These are phyloP conservation scores for Penicillium brevicompactum DNA, from an alignment of 2,329 filamentous ascomycete species.

Conservation along the genomic window DNA sequence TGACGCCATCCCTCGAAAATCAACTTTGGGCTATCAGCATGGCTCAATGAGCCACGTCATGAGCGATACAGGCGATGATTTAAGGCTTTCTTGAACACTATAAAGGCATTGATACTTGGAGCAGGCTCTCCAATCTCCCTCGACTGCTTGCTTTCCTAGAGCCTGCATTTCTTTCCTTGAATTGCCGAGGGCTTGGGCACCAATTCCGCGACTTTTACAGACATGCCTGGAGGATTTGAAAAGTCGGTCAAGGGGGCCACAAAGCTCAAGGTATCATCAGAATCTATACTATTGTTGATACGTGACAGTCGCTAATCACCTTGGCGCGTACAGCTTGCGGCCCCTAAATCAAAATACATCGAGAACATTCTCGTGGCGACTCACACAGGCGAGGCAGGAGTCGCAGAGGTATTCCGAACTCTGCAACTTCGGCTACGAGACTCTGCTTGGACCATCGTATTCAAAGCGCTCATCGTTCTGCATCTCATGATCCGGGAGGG, in stretches of 20 bases:
- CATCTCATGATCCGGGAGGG: slow-evolving; percentile 98
- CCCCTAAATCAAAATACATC: slow-evolving; percentile 98
- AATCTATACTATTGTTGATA: neutral
- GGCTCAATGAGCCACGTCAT: slow-evolving; percentile 33
- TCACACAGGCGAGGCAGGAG: slow-evolving; percentile 89
- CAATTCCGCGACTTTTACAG: slow-evolving; percentile 4
- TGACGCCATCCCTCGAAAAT: slow-evolving; percentile 2
- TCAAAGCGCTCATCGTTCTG: slow-evolving; percentile 94
- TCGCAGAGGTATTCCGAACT: slow-evolving; percentile 92
- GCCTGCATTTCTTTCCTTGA: neutral
- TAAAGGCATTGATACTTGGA: slow-evolving; percentile 18
- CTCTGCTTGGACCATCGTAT: slow-evolving; percentile 99
- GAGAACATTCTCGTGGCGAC: slow-evolving; percentile 96
- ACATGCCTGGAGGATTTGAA: slow-evolving; percentile 71
- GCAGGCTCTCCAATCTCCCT: slow-evolving; percentile 19
- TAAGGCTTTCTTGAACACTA: slow-evolving; percentile 22
- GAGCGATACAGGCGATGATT: slow-evolving; percentile 25
- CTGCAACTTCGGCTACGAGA: slow-evolving; percentile 87
- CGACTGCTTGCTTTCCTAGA: neutral
- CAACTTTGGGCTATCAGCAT: slow-evolving; percentile 26
- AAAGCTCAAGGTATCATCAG: slow-evolving; percentile 79
- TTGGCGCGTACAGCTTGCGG: slow-evolving; percentile 68
- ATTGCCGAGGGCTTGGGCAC: slow-evolving; percentile 1
- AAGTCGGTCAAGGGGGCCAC: slow-evolving; percentile 99
- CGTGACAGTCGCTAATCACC: slow-evolving; percentile 17